Base-by-base conservation (phyloP, 2,329 filamentous ascomycete genomes). In the Paecilomyces fulvus region DNA sequence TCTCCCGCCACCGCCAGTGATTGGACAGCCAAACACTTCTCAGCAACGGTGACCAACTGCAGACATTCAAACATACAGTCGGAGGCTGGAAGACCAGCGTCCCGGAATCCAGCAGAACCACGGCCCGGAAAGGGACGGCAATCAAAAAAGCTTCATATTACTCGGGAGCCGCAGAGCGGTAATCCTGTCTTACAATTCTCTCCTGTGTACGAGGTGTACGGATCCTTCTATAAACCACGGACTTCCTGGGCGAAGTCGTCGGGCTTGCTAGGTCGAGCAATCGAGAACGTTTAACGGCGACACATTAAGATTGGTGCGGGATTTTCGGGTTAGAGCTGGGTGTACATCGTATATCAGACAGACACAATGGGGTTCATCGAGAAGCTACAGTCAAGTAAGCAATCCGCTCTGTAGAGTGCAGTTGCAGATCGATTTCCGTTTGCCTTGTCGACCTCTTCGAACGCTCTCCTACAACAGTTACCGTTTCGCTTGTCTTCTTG, bases 311-410 rank as follows among this genome's bases (percentile, higher is more conserved):
- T 9, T 17, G 17, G 37, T 17, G 37, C 5, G 37, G 37, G n/a
- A 12, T 17, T 43, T 43, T 28, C 14, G n/a, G 14, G 17, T 43
- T 43, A 43, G n/a, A 43, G 25, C 37, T 43, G 37, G 37, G 21
- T 28, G 28, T 25, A 25, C 14, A 49, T 49, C 20, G 48, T 21
- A 49, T 49, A 49, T 12, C 20, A 49, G 2, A 49, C 49, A 53
- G 51, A 52, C 64, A 74, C 64, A 63, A 80, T 80, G 77, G 75
- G 76, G 67, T 67, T 80, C 64, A 69, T 79, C 55, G 76, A 78
- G 56, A 80, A 79, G 59, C 66, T 80, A 57, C 76, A 79, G 68
- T 70, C 75, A 60, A 79, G 77, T 79, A 74, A 59, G 75, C 75
- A 49, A 25, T 31, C 37, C 17, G 37, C 37, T 1, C 37, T 43